Percentiles rank a stretch among this genome's conserved stretches.
These are phyloP conservation scores for Endocalyx cinctus DNA, from an alignment of 2,329 filamentous ascomycete genomes.

Conservation along the genomic window DNA sequence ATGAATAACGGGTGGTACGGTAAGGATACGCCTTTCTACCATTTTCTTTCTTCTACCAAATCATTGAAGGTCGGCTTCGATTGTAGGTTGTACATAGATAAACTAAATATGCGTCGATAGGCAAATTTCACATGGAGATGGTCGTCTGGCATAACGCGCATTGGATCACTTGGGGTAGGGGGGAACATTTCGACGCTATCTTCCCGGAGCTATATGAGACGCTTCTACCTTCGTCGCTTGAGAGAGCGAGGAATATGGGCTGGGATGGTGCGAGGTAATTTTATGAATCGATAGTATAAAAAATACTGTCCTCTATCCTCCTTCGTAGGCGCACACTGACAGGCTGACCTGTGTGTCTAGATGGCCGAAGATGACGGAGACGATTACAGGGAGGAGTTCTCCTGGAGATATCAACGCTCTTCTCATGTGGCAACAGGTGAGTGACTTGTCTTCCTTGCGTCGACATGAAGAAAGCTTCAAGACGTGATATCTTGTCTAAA, in stretches of 20 bases:
- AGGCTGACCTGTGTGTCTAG: too few relatives aligned
- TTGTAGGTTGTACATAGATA: too few relatives aligned
- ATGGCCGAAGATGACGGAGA: conserved; percentile 48
- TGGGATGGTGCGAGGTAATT: conserved; percentile 28
- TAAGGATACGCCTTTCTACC: conserved; percentile 12
- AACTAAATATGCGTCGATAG: too few relatives aligned
- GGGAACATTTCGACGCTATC: conserved; percentile 30
- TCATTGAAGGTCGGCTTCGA: too few relatives aligned
- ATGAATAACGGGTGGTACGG: conserved; percentile 45
- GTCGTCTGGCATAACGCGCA: conserved; percentile 37
- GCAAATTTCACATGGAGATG: conserved; percentile 41
- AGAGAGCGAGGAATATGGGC: conserved; percentile 27
- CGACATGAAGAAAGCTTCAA: too few relatives aligned
- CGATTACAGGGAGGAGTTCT: conserved; percentile 37
- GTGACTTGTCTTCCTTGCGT: too few relatives aligned
- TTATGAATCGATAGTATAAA: too few relatives aligned
- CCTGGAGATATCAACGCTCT: conserved; percentile 47
- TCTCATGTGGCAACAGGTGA: conserved; percentile 44
- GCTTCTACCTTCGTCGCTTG: conserved; percentile 25
- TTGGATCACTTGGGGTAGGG: conserved; percentile 35
- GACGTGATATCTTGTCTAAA: too few relatives aligned
- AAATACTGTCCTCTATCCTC: background rate
- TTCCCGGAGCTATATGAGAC: conserved; percentile 32
- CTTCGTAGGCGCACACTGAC: too few relatives aligned
- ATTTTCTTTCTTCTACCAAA: too few relatives aligned